A percentile compares a stretch with the other conserved stretches of the same genome.
Evolutionary conservation across 2,329 filamentous ascomycete species (phyloP).

Genomic region (Fusarium chlamydosporum): DNA sequence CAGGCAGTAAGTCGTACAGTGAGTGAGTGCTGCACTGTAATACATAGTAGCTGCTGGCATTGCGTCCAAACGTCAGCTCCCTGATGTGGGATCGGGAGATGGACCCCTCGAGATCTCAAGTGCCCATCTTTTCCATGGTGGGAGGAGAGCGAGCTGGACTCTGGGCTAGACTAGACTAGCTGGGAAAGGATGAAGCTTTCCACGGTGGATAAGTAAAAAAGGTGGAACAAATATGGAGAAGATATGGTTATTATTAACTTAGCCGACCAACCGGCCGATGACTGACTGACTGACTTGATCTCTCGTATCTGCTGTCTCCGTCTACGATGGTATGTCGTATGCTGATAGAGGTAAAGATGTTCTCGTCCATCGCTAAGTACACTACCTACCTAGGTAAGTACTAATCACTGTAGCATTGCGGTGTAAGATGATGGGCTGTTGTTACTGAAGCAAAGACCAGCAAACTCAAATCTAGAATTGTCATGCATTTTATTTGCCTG

Average conservation of each 20-base stretch:
- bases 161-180: background rate
- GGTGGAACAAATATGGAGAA: conserved; percentile 39
- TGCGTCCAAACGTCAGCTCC: conserved; percentile 25
- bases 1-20: conserved; percentile 16
- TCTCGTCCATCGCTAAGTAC: background rate
- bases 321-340: conserved; percentile 20
- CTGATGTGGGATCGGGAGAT: conserved; percentile 33
- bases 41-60: conserved; percentile 12
- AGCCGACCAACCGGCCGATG: conserved; percentile 23
- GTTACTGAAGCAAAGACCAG: conserved; percentile 1
- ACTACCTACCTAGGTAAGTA: background rate
- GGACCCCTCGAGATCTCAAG: conserved; percentile 38
- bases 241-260: conserved; percentile 17
- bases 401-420: background rate
- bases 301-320: conserved; percentile 33
- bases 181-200: conserved; percentile 32
- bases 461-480: conserved; percentile 10
- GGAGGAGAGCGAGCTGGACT: conserved; percentile 17
- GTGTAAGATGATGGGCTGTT: conserved; percentile 25
- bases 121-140: conserved; percentile 46
- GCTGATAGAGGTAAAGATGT: conserved; percentile 26
- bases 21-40: conserved; percentile 26
- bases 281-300: conserved; percentile 27
- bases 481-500: conserved; percentile 30
- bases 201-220: conserved; percentile 24